These are phyloP conservation scores for Zygoascus ofunaensis DNA, from an alignment of 805 yeast genomes.

Conservation along the genomic window DNA sequence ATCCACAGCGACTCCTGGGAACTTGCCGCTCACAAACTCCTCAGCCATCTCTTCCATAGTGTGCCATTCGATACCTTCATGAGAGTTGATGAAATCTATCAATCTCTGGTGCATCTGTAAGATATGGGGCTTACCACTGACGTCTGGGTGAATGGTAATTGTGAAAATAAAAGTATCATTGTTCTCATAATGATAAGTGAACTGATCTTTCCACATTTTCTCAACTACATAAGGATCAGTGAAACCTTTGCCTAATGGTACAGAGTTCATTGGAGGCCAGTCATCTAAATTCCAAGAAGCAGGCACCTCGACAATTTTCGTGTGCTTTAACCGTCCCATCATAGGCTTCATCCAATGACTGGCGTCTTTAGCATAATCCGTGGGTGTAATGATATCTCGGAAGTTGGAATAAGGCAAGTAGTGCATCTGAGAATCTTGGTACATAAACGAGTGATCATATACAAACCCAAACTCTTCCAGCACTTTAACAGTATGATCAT, in stretches of 20 bases:
- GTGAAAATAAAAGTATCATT: constrained; percentile 33
- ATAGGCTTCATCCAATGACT: constrained; percentile 33
- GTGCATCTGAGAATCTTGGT: constrained; percentile 32
- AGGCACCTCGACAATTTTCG: constrained; percentile 32
- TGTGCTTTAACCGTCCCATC: constrained; percentile 25
- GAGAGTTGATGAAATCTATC: constrained; percentile 30
- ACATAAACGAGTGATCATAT: constrained; percentile 32
- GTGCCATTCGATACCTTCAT: constrained; percentile 34
- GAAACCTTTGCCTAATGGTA: no score
- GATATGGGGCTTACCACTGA: constrained; percentile 31
- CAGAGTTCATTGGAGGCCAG: constrained; percentile 33
- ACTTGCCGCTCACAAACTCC: no score
- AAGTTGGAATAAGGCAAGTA: constrained; percentile 33
- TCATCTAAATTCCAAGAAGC: constrained; percentile 34
- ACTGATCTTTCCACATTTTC: constrained; percentile 34
- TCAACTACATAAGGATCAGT: constrained; percentile 32
- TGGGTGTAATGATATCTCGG: no score
- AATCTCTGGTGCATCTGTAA: constrained; percentile 31
- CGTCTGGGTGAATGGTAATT: constrained; percentile 33
- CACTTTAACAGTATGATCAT: constrained; percentile 29
- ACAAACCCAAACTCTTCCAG: constrained; percentile 31
- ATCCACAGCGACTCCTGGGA: no score
- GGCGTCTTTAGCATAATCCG: constrained; percentile 24
- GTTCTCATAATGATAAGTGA: constrained; percentile 32
- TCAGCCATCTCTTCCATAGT: constrained; percentile 30